Conservation (phyloP, 495 filamentous ascomycete species). For the Tuber umbilicatum region DNA sequence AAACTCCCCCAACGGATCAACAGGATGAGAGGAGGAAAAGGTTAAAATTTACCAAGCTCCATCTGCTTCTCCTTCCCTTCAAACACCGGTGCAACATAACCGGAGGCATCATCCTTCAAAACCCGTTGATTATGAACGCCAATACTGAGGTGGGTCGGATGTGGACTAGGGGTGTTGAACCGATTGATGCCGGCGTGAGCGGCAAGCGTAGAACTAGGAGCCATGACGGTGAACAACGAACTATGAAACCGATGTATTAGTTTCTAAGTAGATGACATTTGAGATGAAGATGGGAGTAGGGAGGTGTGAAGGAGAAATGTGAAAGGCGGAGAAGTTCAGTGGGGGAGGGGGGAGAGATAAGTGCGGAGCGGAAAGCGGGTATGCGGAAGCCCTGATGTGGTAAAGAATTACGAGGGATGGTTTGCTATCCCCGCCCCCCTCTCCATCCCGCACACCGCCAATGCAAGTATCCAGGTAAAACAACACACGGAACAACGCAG, state of each 20-base stretch:
- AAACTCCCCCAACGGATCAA: not conserved
- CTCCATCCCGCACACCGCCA: not conserved
- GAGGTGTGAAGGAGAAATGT: not conserved
- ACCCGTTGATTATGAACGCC: constrained; percentile 48
- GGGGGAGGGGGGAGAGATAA: no score
- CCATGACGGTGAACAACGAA: constrained; percentile 8
- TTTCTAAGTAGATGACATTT: not conserved
- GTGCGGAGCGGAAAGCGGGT: not conserved
- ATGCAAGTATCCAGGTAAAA: not conserved
- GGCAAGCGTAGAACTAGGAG: constrained; percentile 10
- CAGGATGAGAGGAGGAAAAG: not conserved
- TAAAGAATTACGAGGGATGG: not conserved
- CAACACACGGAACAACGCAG: not conserved
- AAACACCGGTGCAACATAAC: constrained; percentile 92
- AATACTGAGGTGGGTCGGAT: constrained; percentile 82
- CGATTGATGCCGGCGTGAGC: constrained; percentile 22
- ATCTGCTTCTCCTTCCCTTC: constrained; percentile 92
- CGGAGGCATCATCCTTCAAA: constrained; percentile 81
- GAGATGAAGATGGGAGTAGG: not conserved
- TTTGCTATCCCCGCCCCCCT: not conserved
- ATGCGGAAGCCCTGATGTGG: not conserved
- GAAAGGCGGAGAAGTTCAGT: not conserved
- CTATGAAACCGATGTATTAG: not conserved
- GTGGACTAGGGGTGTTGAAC: constrained; percentile 63
- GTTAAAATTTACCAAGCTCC: constrained; percentile 60